phyloP scores from a whole-genome alignment of 176 grass and related monocot genomes.

The Musa itinerans region DNA sequence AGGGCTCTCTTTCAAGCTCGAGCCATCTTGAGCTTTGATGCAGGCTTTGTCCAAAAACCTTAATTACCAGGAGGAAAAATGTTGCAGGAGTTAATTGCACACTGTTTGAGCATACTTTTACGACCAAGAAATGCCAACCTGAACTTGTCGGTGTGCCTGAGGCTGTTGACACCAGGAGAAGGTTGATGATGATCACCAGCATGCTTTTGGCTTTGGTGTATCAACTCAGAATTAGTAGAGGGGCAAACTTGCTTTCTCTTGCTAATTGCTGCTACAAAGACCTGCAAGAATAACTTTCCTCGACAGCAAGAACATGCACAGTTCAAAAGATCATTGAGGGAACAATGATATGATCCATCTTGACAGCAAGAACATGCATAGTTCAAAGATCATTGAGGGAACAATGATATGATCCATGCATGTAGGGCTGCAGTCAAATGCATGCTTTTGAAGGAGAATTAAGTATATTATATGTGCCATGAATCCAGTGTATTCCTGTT shows the following conservation, averaged over 20 bases:
- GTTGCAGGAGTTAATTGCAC: not conserved
- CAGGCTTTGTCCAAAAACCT: slow-evolving; percentile 7
- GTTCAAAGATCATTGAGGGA: not conserved
- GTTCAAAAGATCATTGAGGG: not conserved
- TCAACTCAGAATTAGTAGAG: not conserved
- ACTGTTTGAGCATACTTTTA: not conserved
- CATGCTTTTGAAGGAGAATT: too few relatives aligned
- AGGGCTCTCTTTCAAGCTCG: slow-evolving; percentile 28
- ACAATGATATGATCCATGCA: too few relatives aligned
- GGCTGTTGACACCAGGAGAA: not conserved
- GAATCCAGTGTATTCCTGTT: too few relatives aligned
- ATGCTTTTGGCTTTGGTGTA: not conserved
- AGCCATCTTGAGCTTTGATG: not conserved
- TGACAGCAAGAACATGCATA: not conserved
- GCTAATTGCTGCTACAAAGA: slow-evolving; percentile 11
- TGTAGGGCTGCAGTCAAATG: too few relatives aligned
- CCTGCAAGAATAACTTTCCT: not conserved
- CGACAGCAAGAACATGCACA: not conserved
- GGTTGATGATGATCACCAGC: not conserved
- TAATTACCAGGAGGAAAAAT: not conserved
- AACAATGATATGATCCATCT: too few relatives aligned
- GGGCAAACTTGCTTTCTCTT: slow-evolving; percentile 15
- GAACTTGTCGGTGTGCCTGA: not conserved
- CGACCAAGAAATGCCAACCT: not conserved
- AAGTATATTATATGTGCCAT: too few relatives aligned